These are phyloP conservation scores for Trichoderma arundinaceum DNA, from an alignment of 2,329 filamentous ascomycete species.

Conservation along the genomic window DNA sequence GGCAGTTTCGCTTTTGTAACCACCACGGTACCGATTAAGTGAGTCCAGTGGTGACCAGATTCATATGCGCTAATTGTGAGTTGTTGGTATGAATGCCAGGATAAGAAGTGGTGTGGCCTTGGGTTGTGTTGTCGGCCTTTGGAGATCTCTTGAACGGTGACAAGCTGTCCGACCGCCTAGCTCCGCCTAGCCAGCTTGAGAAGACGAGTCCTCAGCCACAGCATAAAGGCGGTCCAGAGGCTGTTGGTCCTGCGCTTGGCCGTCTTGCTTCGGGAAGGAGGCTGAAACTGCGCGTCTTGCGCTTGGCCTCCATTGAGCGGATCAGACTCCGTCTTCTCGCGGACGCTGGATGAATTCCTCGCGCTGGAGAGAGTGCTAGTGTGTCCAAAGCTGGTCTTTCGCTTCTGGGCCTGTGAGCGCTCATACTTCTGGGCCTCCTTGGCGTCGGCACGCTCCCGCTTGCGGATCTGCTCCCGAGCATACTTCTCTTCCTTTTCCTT, in stretches of 20 bases:
- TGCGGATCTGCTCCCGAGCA: slow-evolving; percentile 62
- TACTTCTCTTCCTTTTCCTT: slow-evolving; percentile 67
- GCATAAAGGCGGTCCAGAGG: slow-evolving; percentile 66
- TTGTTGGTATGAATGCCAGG: background rate
- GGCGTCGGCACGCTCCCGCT: slow-evolving; percentile 62
- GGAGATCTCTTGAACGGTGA: background rate
- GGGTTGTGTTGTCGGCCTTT: background rate
- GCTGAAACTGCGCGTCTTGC: slow-evolving; percentile 53
- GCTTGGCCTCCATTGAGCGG: slow-evolving; percentile 42
- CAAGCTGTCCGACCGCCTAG: slow-evolving; percentile 45
- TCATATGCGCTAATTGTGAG: background rate
- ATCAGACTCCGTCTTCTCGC: slow-evolving; percentile 49
- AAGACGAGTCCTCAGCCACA: slow-evolving; percentile 65
- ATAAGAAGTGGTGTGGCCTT: background rate
- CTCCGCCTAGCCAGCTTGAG: slow-evolving; percentile 50
- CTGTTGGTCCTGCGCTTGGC: slow-evolving; percentile 66
- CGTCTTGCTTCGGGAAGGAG: slow-evolving; percentile 50
- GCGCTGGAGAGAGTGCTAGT: slow-evolving; percentile 41
- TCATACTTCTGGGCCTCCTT: slow-evolving; percentile 61
- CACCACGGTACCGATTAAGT: background rate
- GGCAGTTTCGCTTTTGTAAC: background rate
- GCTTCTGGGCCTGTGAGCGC: slow-evolving; percentile 50
- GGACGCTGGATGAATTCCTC: slow-evolving; percentile 37
- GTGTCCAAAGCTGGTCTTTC: slow-evolving; percentile 47
- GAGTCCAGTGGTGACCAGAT: background rate